Conservation (phyloP, 75 land plant genomes). For the Larix kaempferi region DNA sequence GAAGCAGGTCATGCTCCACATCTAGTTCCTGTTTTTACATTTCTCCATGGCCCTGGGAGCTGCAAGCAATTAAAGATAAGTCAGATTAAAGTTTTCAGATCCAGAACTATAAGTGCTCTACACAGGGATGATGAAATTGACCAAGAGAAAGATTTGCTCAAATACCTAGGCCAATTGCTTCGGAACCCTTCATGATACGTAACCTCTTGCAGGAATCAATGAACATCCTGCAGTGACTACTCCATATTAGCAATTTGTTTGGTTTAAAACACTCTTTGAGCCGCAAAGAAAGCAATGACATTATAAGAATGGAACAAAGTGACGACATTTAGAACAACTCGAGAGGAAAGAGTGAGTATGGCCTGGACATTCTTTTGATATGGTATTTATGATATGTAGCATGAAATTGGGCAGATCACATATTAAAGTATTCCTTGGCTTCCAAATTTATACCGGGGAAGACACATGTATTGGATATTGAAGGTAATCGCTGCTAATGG, state of each 20-base stretch:
- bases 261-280: no score
- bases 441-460: no score
- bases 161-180: slow-evolving; percentile 72
- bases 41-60: slow-evolving; percentile 58
- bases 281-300: no score
- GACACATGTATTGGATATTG: not conserved
- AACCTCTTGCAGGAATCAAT: slow-evolving; percentile 52
- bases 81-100: not conserved
- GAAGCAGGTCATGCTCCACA: slow-evolving; percentile 5
- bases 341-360: not conserved
- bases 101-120: not conserved
- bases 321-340: not conserved
- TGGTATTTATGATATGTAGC: not conserved
- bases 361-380: not conserved
- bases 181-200: slow-evolving; percentile 75
- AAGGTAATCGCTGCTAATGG: not conserved
- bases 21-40: slow-evolving; percentile 39
- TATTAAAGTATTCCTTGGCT: not conserved
- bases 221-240: slow-evolving; percentile 41
- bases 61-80: slow-evolving; percentile 11
- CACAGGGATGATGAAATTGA: not conserved
- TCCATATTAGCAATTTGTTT: not conserved
- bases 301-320: not conserved
- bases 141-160: not conserved
- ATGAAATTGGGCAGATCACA: not conserved